Base-by-base conservation (phyloP, 73 alveolate genomes). In the Breviolum minutum region DNA sequence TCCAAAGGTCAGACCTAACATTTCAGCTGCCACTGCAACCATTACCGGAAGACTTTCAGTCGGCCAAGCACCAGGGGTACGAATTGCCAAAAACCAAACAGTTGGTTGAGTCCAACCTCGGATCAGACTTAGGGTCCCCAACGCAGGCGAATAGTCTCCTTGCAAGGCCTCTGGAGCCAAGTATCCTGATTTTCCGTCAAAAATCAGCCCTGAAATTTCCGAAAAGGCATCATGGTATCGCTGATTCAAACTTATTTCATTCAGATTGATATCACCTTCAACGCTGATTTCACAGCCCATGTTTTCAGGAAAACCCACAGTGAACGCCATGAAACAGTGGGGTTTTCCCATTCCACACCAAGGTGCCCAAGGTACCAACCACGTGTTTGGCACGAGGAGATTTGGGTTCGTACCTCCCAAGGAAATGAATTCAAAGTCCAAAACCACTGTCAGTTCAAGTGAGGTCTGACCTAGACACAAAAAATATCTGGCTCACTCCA, bases 91-190 rank as follows among this genome's bases (percentile, higher is more conserved):
- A 3, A 40, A 40, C 0, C 54, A 40, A 3, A 40, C 54, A 3
- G 54, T 40, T 40, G 54, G 54, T 40, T 40, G 54, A 40, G 54
- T 40, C 54, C 54, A 40, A 40, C 54, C 5, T 40, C 54, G 54
- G 54, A 40, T 40, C 54, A 40, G 80, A 61, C 14, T 22, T 22
- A 32, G 86, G 71, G 71, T 0, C n/a, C 81, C 81, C 24, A 74
- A 30, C 94, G 94, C 99, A 6, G 99, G 99, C 61, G 99, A 94
- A 73, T 94, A 94, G 74, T 94, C 99, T 60, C 99, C 99, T 71
- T 80, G 99, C 86, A 94, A 60, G 24, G 99, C 99, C 85, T 94
- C 99, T 29, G 99, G 99, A 32, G 99, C 99, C 76, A 94, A n/a
- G 54, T 94, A 94, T 62, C 98, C 98, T 92, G 26, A 68, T 71